Percentiles rank a stretch among this genome's conserved stretches.
phyloP scores from a whole-genome alignment of 2,329 filamentous ascomycete species.

The Didymella segeticola region DNA sequence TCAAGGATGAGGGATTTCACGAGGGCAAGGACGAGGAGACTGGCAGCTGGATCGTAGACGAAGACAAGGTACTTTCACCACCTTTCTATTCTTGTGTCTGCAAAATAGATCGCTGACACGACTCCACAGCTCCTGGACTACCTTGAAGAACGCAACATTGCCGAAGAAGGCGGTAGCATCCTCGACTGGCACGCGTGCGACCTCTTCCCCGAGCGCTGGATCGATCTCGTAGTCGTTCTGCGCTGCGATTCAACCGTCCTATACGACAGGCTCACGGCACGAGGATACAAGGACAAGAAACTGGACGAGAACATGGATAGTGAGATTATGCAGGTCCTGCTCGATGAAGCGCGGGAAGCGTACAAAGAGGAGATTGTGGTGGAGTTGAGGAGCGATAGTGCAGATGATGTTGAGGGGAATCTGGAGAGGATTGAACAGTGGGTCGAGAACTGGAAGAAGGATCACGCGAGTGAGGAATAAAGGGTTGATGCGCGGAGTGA shows the following conservation, averaged over 20 bases:
- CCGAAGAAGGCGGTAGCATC: constrained; percentile 76
- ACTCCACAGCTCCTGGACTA: constrained; percentile 75
- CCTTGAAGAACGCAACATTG: constrained; percentile 77
- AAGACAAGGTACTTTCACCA: constrained; percentile 86
- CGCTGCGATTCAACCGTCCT: constrained; percentile 79
- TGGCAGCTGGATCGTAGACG: constrained; percentile 91
- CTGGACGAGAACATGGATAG: constrained; percentile 95
- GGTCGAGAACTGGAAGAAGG: constrained; percentile 81
- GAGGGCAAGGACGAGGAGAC: constrained; percentile 87
- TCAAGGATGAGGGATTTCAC: constrained; percentile 86
- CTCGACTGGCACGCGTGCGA: constrained; percentile 99
- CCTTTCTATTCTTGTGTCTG: too few relatives aligned
- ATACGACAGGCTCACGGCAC: constrained; percentile 80
- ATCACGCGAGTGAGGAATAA: constrained; percentile 56
- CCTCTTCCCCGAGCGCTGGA: constrained; percentile 89
- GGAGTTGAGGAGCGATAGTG: constrained; percentile 81
- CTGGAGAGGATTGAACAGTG: constrained; percentile 82
- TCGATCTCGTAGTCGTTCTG: constrained; percentile 93
- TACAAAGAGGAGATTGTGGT: constrained; percentile 90
- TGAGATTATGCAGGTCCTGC: constrained; percentile 94
- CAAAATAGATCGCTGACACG: background rate
- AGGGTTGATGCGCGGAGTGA: background rate
- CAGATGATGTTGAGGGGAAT: constrained; percentile 89
- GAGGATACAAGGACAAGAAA: constrained; percentile 85
- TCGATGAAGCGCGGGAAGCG: constrained; percentile 86